phyloP scores from a whole-genome alignment of 2,329 filamentous ascomycete species.

The Emydomyces testavorans region DNA sequence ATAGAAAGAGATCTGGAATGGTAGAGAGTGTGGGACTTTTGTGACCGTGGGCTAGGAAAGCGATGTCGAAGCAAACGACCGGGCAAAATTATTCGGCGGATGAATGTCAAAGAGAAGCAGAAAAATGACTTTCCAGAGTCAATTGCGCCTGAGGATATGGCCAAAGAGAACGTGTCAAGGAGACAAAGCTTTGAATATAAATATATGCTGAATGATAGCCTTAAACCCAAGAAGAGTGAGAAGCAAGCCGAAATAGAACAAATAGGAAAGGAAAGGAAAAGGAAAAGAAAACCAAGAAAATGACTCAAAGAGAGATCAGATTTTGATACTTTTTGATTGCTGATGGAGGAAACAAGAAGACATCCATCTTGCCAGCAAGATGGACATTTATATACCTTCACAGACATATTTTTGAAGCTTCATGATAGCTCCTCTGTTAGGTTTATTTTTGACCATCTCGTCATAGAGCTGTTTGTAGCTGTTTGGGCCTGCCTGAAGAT shows the following conservation, averaged over 20 bases:
- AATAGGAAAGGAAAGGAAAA: neutral
- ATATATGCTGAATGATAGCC: conserved; percentile 8
- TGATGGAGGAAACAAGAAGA: conserved; percentile 7
- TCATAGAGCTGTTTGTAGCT: conserved; percentile 3
- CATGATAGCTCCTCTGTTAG: neutral
- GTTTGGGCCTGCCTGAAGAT: conserved; percentile 14
- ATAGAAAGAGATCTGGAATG: neutral
- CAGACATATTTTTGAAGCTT: neutral
- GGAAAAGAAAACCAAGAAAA: conserved; percentile 4
- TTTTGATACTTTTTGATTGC: conserved; percentile 12
- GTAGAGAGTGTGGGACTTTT: neutral
- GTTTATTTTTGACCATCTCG: conserved; percentile 3
- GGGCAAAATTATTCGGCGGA: neutral
- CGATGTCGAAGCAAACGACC: neutral
- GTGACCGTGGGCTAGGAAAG: neutral
- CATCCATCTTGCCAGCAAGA: neutral
- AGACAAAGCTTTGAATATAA: conserved; percentile 8
- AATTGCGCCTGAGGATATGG: neutral
- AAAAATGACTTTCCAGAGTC: conserved; percentile 10
- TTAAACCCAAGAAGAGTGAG: conserved; percentile 14
- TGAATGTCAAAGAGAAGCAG: neutral
- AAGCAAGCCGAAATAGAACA: neutral
- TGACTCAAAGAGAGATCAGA: conserved; percentile 2
- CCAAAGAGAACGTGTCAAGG: conserved; percentile 16
- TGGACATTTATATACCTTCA: conserved; percentile 5